Conservation (phyloP, 176 grass and related monocot genomes). For the Alopecurus myosuroides region DNA sequence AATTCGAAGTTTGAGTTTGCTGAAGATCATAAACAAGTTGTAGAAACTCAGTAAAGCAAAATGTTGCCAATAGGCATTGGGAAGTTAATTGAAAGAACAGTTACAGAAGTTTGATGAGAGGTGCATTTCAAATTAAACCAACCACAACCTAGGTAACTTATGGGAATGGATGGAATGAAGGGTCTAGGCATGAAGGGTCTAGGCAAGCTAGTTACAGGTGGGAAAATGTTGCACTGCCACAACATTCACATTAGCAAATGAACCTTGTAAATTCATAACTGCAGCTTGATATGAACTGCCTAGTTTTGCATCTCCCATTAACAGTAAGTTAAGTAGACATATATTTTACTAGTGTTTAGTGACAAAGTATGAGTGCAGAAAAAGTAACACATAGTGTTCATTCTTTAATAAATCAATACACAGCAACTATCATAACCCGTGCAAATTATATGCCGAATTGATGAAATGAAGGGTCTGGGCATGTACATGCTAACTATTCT, state of each 20-base stretch:
- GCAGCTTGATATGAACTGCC: not conserved
- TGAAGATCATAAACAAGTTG: conserved; percentile 32
- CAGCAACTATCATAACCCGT: not conserved
- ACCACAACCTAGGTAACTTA: no score
- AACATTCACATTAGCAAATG: not conserved
- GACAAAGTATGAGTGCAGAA: not conserved
- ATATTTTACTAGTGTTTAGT: not conserved
- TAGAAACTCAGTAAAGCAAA: not conserved
- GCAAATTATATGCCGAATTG: not conserved
- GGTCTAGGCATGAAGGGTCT: not conserved
- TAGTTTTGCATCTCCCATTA: not conserved
- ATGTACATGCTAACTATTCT: not conserved
- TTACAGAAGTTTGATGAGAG: not conserved
- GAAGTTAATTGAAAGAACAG: not conserved
- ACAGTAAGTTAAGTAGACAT: not conserved
- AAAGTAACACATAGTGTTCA: not conserved
- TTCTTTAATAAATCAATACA: not conserved
- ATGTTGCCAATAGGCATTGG: not conserved
- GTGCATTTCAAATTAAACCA: conserved; percentile 13
- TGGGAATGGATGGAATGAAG: not conserved
- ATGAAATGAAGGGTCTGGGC: not conserved
- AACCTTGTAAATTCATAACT: not conserved
- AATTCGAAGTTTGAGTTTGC: conserved; percentile 96
- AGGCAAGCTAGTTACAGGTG: not conserved
- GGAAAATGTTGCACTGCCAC: not conserved